Base-by-base conservation (phyloP, 257 asterid genomes). In the Solanum paucissectum region DNA sequence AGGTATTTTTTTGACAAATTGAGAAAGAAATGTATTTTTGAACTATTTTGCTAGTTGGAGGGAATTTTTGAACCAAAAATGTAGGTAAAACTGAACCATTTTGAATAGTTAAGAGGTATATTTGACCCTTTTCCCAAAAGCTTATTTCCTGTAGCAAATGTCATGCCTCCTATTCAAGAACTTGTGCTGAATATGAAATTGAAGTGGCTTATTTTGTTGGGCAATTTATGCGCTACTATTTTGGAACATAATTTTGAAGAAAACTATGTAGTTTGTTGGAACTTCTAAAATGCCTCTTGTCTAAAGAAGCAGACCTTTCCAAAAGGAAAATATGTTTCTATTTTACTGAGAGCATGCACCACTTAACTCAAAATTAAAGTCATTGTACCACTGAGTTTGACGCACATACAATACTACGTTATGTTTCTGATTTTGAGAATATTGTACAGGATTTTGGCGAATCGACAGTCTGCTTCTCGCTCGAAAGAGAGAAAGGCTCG, bases 401-500 rank as follows among this genome's bases (percentile, higher is more conserved):
- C 0, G 40, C 85, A 23, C 55, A 81, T 16, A 29, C 69, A 49
- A 20, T 49, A 20, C 69, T 40, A 46, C 1, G 2, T 29, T 32
- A 82, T 29, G 69, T 49, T 42, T 25, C 79, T 85, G 64, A 85
- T 66, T 85, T 86, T 73, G 60, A 86, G n/a, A 86, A 86, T 36
- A 29, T 38, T 85, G 36, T 83, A 11, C 93, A 97, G 99, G 93
- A 97, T 95, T 86, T 92, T 97, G 93, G 99, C 99, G 16, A 97
- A 97, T 89, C 93, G 98, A 9, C 99, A 97, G 87, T 96, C 98
- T 86, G 99, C 99, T 86, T 95, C 99, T 84, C 98, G 99, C 71
- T 95, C 99, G 14, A 96, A 96, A 90, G 99, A 96, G 90, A 94
- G 99, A 87, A 96, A 96, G 88, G 96, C 98, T 2, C 94, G 95